phyloP scores from a whole-genome alignment of 805 yeast species.

The Spathaspora sp. region DNA sequence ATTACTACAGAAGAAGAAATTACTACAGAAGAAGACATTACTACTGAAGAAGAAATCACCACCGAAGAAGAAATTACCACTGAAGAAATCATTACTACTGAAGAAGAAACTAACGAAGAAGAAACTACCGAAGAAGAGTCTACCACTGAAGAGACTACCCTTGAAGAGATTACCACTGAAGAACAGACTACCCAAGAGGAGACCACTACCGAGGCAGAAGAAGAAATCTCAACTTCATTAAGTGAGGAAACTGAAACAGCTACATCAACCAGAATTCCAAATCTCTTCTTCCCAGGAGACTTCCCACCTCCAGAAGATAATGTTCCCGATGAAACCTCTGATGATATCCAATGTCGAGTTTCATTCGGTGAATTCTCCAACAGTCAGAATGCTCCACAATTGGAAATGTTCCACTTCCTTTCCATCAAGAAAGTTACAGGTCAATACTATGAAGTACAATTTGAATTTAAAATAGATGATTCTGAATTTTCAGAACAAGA shows the following conservation, averaged over 20 bases:
- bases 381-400: background rate
- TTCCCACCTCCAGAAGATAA: background rate
- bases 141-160: background rate
- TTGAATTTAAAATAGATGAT: background rate
- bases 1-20: background rate
- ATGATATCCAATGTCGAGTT: background rate
- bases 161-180: background rate
- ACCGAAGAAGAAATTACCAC: no score
- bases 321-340: background rate
- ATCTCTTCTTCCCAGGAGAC: background rate
- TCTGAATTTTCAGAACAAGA: background rate
- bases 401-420: background rate
- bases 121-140: background rate
- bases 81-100: background rate
- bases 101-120: background rate
- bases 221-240: background rate
- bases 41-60: background rate
- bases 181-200: background rate
- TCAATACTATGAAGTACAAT: background rate
- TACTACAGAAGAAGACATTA: background rate
- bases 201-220: background rate
- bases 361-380: background rate
- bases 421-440: background rate
- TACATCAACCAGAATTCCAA: background rate
- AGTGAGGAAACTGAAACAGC: background rate